Evolutionary conservation across 768 basidiomycete species (phyloP), one percentile per base, ranked within the genome.

Genomic region (Leucosporidium creatinivorum): DNA sequence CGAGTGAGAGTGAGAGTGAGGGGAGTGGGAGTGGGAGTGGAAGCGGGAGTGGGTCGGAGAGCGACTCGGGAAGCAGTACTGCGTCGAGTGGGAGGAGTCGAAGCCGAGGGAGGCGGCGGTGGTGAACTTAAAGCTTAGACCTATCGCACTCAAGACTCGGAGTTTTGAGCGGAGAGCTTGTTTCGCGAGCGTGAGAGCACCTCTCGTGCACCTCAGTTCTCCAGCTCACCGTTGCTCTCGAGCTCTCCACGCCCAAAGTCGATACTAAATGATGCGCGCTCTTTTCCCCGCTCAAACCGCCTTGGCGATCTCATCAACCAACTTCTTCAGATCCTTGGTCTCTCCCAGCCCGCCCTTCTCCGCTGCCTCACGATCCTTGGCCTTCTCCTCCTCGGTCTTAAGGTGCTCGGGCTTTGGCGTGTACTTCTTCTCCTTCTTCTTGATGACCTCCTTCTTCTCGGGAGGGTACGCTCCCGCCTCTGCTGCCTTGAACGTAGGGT

Each of bases 381-480:
- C 67, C 61, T 61, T 63, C 67, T 72, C 70, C 52, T 72, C 70
- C 6, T 63, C 61, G 12, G 67, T 72, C 64, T 60, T 72, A 30
- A 72, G 54, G 66, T 68, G 67, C n/a, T 72, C 70, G 19, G 70
- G 70, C 67, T 72, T 72, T 33, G 67, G 66, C 44, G 65, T 72
- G 67, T 68, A 72, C 64, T 68, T 72, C 67, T 72, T 67, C 28
- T 64, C 70, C 17, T 67, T 64, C 12, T 61, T 70, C 62, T 61
- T 70, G 30, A 70, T 25, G 58, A 67, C 65, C 36, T 70, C 66
- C n/a, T 62, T 63, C 67, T 72, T 63, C 50, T 73, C 75, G 28
- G 69, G 56, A n/a, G 93, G 92, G 80, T 97, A 99, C 17, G 92
- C 96, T 26, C 87, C 79, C 74, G 82, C 84, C 76, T 88, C 87